Evolutionary conservation across 352 stramenopile species (phyloP), one percentile per base, ranked within the genome.

Genomic region (Nothophytophthora sp.): DNA sequence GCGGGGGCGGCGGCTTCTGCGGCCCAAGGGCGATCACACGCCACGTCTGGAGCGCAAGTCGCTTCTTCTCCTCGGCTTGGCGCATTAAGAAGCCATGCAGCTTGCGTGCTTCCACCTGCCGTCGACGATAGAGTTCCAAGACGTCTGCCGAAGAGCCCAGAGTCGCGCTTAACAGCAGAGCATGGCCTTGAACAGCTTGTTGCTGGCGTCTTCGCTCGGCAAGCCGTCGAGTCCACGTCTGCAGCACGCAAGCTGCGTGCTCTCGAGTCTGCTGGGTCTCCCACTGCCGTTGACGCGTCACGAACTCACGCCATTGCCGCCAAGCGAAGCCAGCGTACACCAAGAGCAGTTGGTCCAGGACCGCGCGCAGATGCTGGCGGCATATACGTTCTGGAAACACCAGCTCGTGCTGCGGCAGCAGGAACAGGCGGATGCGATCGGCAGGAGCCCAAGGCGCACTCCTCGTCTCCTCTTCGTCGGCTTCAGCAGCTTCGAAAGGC

Each of bases 321-420:
- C 81, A 92, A 18, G 70, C 73, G 49, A 81, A 87, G 27, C 79
- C 81, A 9, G 73, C 53, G 42, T 81, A 86, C 13, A 89, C 55
- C 24, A 76, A 73, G 12, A 92, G 60, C 40, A 92, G 61, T 33
- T 86, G 79, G n/a, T 62, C 20, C 18, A 92, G 37, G 54, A 90
- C 75, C 19, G 43, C 16, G 8, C 32, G 47, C 41, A 92, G 53
- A 45, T 81, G 76, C 5, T 60, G 49, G 18, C 41, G 53, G 28
- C 70, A 63, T 8, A 86, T 58, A 1, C 42, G 39, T 12, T 75
- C 65, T 0, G 75, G 81, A 9, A 78, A 68, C 8, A 73, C 36
- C 27, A 92, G 45, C 3, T 70, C 67, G 22, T 49, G 43, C 16
- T 79, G 63, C 2, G 80, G 58, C 20, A 87, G n/a, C 24, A 85